These are phyloP conservation scores for Tricholoma sp. DNA, from an alignment of 768 basidiomycete species.

Conservation along the genomic window DNA sequence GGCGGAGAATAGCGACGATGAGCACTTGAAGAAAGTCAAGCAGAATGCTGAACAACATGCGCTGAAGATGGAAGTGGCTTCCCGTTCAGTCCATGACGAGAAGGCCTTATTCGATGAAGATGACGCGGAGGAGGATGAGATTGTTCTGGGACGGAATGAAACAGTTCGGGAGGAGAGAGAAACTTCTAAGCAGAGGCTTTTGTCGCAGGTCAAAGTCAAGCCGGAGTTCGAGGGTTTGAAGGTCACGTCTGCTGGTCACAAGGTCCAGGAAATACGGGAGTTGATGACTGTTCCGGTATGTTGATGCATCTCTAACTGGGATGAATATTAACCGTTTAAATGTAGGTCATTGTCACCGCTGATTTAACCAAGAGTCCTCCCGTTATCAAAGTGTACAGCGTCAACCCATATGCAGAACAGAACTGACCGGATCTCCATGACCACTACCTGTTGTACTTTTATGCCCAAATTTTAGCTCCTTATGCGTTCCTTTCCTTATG, in stretches of 20 bases:
- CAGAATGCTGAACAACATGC: slow-evolving; percentile 90
- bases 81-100: slow-evolving; percentile 82
- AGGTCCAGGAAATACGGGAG: slow-evolving; percentile 92
- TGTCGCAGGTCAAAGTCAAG: slow-evolving; percentile 70
- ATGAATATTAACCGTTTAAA: slow-evolving; percentile 7
- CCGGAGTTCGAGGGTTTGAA: slow-evolving; percentile 84
- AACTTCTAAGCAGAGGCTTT: slow-evolving; percentile 70
- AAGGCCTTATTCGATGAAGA: slow-evolving; percentile 87
- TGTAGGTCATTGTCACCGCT: slow-evolving; percentile 88
- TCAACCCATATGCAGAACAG: slow-evolving; percentile 79
- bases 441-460: slow-evolving; percentile 26
- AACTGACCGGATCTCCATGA: slow-evolving; percentile 33
- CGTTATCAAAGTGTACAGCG: slow-evolving; percentile 95
- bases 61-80: slow-evolving; percentile 85
- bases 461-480: slow-evolving; percentile 13
- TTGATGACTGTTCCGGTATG: slow-evolving; percentile 89
- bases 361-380: slow-evolving; percentile 95
- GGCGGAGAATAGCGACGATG: slow-evolving; percentile 93
- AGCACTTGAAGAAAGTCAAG: slow-evolving; percentile 92
- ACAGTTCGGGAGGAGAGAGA: slow-evolving; percentile 36
- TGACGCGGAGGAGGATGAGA: slow-evolving; percentile 78
- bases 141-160: slow-evolving; percentile 32
- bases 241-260: slow-evolving; percentile 72
- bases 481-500: slow-evolving; percentile 18
- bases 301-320: slow-evolving; percentile 11